These are phyloP conservation scores for Candida sonorensis DNA, from an alignment of 805 yeast species.

Conservation along the genomic window DNA sequence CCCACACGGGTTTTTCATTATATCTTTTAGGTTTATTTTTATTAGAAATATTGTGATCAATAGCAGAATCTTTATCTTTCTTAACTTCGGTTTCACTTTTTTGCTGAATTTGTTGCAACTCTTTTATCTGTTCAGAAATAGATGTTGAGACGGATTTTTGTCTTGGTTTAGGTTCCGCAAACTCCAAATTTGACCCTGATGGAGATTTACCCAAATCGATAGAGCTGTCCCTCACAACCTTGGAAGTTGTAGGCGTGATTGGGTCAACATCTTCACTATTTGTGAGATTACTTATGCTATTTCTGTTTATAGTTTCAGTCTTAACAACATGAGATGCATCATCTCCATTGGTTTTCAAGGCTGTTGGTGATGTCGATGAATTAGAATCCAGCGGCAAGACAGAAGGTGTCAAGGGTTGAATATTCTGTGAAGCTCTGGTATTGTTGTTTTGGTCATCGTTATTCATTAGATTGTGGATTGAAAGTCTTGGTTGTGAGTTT, in stretches of 20 bases:
- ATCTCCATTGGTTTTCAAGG: background rate
- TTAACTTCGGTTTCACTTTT: slow-evolving; percentile 3
- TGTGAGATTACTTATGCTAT: slow-evolving; percentile 31
- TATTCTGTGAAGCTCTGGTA: background rate
- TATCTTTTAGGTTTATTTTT: slow-evolving; percentile 55
- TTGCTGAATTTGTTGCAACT: slow-evolving; percentile 24
- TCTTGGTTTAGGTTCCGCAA: slow-evolving; percentile 6
- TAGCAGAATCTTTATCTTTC: slow-evolving; percentile 18
- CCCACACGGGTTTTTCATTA: slow-evolving; percentile 73
- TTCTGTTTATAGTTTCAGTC: slow-evolving; percentile 17
- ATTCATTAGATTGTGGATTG: slow-evolving; percentile 28
- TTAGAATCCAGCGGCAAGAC: too few species aligned
- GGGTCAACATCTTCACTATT: slow-evolving; percentile 40
- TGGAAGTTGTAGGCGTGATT: slow-evolving; percentile 33
- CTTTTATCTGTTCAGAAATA: slow-evolving; percentile 20
- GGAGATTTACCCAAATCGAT: slow-evolving; percentile 7
- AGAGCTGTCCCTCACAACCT: too few species aligned
- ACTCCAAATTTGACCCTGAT: slow-evolving; percentile 1
- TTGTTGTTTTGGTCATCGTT: slow-evolving; percentile 7
- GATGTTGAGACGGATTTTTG: slow-evolving; percentile 5
- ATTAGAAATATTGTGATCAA: too few species aligned
- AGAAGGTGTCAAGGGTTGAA: too few species aligned
- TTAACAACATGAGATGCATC: slow-evolving; percentile 1
- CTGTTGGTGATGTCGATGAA: background rate
- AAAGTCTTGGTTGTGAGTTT: slow-evolving; percentile 22